Conservation (phyloP, 768 basidiomycete genomes). For the Collybia mongolica region DNA sequence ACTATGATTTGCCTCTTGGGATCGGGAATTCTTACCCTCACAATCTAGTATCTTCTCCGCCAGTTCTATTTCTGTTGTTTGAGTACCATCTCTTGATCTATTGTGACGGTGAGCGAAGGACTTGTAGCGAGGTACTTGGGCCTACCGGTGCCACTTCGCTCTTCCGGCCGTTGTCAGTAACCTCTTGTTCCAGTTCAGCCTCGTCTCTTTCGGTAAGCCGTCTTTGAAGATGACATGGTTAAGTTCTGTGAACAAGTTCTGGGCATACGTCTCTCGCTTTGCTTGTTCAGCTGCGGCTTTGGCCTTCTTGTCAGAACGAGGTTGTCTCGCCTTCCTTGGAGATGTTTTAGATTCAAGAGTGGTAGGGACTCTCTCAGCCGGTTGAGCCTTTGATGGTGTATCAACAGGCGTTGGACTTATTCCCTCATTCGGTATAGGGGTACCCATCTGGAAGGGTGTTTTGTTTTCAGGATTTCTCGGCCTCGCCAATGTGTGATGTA, state of each 20-base stretch:
- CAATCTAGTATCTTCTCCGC: slow-evolving; percentile 79
- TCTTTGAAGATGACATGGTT: slow-evolving; percentile 57
- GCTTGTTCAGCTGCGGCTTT: slow-evolving; percentile 40
- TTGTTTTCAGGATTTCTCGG: neutral
- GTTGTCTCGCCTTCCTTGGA: slow-evolving; percentile 4
- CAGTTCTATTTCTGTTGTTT: slow-evolving; percentile 69
- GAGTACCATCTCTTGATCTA: slow-evolving; percentile 58
- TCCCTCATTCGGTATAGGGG: neutral
- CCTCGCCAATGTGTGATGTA: slow-evolving; percentile 16
- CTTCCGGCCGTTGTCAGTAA: slow-evolving; percentile 68
- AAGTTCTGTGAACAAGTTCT: slow-evolving; percentile 56
- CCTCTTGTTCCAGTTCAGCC: slow-evolving; percentile 66
- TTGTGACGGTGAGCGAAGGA: slow-evolving; percentile 6
- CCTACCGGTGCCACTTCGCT: slow-evolving; percentile 63
- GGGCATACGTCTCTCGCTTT: slow-evolving; percentile 51
- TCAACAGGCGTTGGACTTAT: too few species aligned
- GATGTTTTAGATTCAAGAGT: neutral
- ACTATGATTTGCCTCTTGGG: neutral
- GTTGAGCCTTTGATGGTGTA: neutral
- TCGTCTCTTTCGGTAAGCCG: slow-evolving; percentile 51
- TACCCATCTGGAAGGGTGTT: neutral
- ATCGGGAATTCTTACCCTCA: slow-evolving; percentile 47
- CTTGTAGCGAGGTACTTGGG: neutral
- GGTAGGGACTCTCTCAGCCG: neutral
- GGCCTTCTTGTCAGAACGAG: slow-evolving; percentile 37